Base-by-base conservation (phyloP, 73 alveolate genomes). In the Paramecium biaurelia region DNA sequence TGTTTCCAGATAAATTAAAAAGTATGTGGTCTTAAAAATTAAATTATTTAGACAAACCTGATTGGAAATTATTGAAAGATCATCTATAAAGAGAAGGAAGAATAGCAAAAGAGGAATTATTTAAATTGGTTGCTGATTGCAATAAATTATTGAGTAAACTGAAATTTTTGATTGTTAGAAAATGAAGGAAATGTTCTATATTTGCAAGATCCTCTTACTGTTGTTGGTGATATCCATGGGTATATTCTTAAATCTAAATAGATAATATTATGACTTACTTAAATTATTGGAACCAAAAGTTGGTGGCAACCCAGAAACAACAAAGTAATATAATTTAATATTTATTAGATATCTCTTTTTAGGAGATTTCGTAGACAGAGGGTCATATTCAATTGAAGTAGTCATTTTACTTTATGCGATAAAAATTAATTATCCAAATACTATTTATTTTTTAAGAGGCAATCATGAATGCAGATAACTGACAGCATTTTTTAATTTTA, bases 171-270 rank as follows among this genome's bases (percentile, higher is more conserved):
- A 79, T 43, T 24, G 20, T 35, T 92, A 79, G 93, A 96, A 95
- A 96, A 93, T 86, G 99, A 98, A 86, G 98, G 99, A 14, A 98
- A 98, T 82, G 92, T 98, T 37, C 74, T 96, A 47, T 93, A 93
- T 63, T 93, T 95, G 45, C 87, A 96, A 82, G 98, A 96, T 85
- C 98, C 99, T 21, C 97, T 96, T 30, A 97, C 98, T 43, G 98
- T 95, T 47, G 99, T 98, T 15, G 99, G 99, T 15, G 99, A 98
- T 89, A 92, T 98, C 20, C 99, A 98, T 92, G 99, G 99, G 37
- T 95, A 97, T 5, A 28, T 30, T 12, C 9, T 2, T 11, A 12
- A 28, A 72, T 12, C 0, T 28, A 86, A 21, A 32, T 85, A 86
- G 99, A 43, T 86, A 96, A 85, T 98, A 89, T 87, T 97, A 97